phyloP scores from a whole-genome alignment of 306 rosid genomes.

The Sesbania bispinosa region DNA sequence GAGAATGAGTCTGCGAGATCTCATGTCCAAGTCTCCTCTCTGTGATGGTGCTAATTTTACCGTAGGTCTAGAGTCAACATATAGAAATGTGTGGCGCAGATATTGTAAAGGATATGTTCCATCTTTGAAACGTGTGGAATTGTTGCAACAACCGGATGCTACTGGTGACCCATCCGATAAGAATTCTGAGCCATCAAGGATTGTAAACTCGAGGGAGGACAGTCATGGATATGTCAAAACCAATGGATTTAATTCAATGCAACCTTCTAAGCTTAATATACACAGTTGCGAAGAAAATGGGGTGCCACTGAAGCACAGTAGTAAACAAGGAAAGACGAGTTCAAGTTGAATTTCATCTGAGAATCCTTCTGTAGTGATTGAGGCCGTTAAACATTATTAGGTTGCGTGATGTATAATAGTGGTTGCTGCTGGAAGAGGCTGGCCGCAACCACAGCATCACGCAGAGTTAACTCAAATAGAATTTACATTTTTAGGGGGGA shows the following conservation, averaged over 20 bases:
- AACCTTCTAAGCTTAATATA: constrained; percentile 23
- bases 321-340: constrained; percentile 33
- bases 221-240: constrained; percentile 48
- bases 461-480: constrained; percentile 24
- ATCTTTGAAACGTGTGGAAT: constrained; percentile 57
- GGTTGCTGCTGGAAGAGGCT: constrained; percentile 31
- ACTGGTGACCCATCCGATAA: constrained; percentile 29
- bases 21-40: constrained; percentile 78
- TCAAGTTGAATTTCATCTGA: constrained; percentile 34
- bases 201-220: constrained; percentile 30
- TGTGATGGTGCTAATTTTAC: constrained; percentile 75
- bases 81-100: constrained; percentile 77
- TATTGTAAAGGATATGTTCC: constrained; percentile 94
- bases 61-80: constrained; percentile 64
- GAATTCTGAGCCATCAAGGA: constrained; percentile 33
- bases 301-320: constrained; percentile 37
- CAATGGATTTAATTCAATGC: constrained; percentile 52
- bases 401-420: constrained; percentile 33
- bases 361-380: constrained; percentile 10
- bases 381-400: constrained; percentile 29
- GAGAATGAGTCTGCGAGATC: constrained; percentile 80
- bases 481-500: constrained; percentile 40
- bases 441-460: constrained; percentile 20
- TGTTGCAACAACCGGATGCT: constrained; percentile 39
- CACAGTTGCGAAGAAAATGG: constrained; percentile 58